Conservation (phyloP, 1,284 basidiomycete genomes). For the Ustilago xerochloae region DNA sequence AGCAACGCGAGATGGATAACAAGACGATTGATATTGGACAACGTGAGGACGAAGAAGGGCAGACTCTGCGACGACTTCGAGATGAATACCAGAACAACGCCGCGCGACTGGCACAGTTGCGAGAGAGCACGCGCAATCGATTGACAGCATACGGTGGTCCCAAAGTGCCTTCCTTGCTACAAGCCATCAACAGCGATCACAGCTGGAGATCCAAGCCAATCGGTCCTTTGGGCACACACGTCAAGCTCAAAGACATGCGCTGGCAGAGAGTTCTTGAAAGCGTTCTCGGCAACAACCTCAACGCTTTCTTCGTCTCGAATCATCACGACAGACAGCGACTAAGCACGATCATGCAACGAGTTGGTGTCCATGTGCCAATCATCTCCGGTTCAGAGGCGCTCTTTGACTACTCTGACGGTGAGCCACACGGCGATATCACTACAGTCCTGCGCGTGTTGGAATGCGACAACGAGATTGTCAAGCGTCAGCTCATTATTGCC, state of each 20-base stretch:
- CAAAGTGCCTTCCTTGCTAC: slow-evolving; percentile 53
- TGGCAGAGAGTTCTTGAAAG: slow-evolving; percentile 79
- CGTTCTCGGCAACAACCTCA: slow-evolving; percentile 76
- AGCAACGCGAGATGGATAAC: slow-evolving; percentile 35
- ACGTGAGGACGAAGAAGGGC: slow-evolving; percentile 14
- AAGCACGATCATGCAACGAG: slow-evolving; percentile 35
- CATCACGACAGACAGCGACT: slow-evolving; percentile 76
- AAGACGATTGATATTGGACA: slow-evolving; percentile 25
- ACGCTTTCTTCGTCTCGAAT: slow-evolving; percentile 82
- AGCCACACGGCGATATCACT: slow-evolving; percentile 74
- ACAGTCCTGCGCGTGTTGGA: slow-evolving; percentile 88
- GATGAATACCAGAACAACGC: slow-evolving; percentile 15
- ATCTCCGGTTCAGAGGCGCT: slow-evolving; percentile 71
- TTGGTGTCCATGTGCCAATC: slow-evolving; percentile 43
- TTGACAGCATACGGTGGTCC: slow-evolving; percentile 60
- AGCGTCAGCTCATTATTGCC: slow-evolving; percentile 83
- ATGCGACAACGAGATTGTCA: slow-evolving; percentile 80
- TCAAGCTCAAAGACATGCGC: slow-evolving; percentile 79
- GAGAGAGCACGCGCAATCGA: slow-evolving; percentile 36
- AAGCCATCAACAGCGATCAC: slow-evolving; percentile 73
- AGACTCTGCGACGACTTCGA: slow-evolving; percentile 22
- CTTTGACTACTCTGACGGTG: slow-evolving; percentile 68
- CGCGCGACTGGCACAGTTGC: slow-evolving; percentile 16
- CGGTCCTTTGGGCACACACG: slow-evolving; percentile 84
- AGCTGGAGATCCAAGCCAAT: slow-evolving; percentile 57